Evolutionary conservation across 768 basidiomycete genomes (phyloP).

Genomic region (Infundibulicybe gibba): DNA sequence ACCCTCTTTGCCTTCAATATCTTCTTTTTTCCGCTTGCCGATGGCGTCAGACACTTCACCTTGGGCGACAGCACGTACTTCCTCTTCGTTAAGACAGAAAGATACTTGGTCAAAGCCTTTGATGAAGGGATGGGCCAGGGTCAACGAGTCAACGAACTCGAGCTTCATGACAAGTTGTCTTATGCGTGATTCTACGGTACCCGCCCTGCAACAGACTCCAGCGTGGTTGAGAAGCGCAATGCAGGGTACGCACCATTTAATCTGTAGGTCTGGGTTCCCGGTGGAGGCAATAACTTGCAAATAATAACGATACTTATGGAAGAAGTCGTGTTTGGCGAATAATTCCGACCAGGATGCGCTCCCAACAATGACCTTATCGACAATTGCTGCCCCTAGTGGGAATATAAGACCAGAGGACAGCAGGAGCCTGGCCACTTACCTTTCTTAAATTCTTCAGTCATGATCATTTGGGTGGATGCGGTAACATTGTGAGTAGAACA

Average conservation of each 20-base stretch:
- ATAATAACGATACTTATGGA: constrained; percentile 95
- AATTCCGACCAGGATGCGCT: constrained; percentile 87
- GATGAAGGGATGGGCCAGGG: constrained; percentile 91
- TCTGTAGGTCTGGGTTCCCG: constrained; percentile 75
- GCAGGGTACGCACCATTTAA: constrained; percentile 73
- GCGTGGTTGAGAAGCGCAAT: neutral
- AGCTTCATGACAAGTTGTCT: constrained; percentile 97
- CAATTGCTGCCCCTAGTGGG: constrained; percentile 81
- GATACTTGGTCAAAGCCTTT: constrained; percentile 89
- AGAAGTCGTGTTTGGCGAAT: constrained; percentile 96
- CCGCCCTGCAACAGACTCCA: constrained; percentile 43
- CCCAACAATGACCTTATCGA: constrained; percentile 86
- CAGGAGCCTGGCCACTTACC: constrained; percentile 37
- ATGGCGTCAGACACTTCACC: constrained; percentile 80
- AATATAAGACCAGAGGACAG: constrained; percentile 6
- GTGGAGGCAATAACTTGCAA: constrained; percentile 94
- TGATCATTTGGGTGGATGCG: constrained; percentile 91
- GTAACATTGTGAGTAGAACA: constrained; percentile 99
- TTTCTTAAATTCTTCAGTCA: constrained; percentile 93
- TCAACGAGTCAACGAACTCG: constrained; percentile 90
- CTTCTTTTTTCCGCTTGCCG: constrained; percentile 70
- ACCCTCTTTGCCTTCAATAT: constrained; percentile 73
- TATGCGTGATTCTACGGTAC: constrained; percentile 97
- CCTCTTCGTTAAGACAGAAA: constrained; percentile 81
- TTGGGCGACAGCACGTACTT: constrained; percentile 83